Evolutionary conservation across 2,329 filamentous ascomycete species (phyloP).

Genomic region (Corynespora cassiicola): DNA sequence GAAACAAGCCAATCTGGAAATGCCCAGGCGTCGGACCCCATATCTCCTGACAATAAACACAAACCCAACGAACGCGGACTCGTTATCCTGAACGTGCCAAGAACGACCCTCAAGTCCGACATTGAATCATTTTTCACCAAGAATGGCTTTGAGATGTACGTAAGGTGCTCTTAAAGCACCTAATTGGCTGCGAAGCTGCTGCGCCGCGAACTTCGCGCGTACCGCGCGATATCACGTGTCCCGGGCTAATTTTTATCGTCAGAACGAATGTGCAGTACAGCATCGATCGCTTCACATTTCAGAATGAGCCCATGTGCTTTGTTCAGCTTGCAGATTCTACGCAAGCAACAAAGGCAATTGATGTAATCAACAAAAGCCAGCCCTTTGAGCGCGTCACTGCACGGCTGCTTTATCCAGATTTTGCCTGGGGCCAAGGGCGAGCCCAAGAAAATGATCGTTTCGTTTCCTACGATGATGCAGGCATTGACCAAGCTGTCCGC

Average conservation of each 20-base stretch:
- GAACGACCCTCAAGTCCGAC: constrained; percentile 10
- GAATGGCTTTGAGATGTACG: constrained; percentile 27
- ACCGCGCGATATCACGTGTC: too few species aligned
- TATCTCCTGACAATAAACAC: too few species aligned
- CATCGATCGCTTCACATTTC: constrained; percentile 29
- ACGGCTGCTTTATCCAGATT: constrained; percentile 11
- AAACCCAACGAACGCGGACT: constrained; percentile 15
- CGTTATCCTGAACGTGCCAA: constrained; percentile 16
- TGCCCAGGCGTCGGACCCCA: too few species aligned
- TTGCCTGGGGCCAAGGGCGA: constrained; percentile 12
- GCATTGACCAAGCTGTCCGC: constrained; percentile 14
- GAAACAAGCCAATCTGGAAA: too few species aligned
- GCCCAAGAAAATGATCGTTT: background rate
- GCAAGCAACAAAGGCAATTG: constrained; percentile 20
- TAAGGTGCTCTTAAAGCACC: too few species aligned
- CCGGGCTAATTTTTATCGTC: too few species aligned
- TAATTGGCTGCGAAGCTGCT: too few species aligned
- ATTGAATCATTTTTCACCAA: constrained; percentile 18
- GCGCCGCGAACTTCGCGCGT: too few species aligned
- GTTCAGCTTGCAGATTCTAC: constrained; percentile 21
- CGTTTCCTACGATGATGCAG: constrained; percentile 17
- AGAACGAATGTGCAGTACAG: constrained; percentile 24
- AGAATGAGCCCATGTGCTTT: constrained; percentile 15
- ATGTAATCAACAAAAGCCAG: constrained; percentile 10
- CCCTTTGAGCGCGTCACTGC: constrained; percentile 5